Evolutionary conservation across 352 stramenopile genomes (phyloP).

Genomic region (Phytophthora litchii): DNA sequence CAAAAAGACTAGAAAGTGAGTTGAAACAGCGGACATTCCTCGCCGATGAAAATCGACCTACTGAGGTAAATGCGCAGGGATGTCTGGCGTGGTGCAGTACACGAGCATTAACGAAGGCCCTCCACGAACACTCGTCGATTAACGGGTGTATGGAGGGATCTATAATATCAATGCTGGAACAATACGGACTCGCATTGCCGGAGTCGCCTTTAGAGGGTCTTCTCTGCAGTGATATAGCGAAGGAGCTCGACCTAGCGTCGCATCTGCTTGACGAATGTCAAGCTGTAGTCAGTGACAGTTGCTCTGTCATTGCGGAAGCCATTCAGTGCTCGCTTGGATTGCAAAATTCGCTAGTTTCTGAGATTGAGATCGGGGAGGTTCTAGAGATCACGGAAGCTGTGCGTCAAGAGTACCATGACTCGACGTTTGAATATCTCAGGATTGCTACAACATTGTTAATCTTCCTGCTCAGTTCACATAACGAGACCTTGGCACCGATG

Average conservation of each 20-base stretch:
- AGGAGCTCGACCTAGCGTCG: conserved; percentile 26
- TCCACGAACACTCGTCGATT: conserved; percentile 26
- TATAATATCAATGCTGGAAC: conserved; percentile 36
- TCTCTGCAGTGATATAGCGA: conserved; percentile 30
- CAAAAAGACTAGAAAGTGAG: conserved; percentile 30
- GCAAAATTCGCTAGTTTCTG: conserved; percentile 47
- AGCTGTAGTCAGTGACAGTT: conserved; percentile 23
- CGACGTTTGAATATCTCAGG: conserved; percentile 41
- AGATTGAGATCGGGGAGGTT: conserved; percentile 46
- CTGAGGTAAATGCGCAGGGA: conserved; percentile 16
- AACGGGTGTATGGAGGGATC: conserved; percentile 29
- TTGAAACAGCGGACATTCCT: conserved; percentile 36
- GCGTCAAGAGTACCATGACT: conserved; percentile 31
- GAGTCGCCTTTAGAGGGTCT: conserved; percentile 25
- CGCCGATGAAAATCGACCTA: conserved; percentile 25
- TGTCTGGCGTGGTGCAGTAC: conserved; percentile 30
- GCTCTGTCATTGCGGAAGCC: conserved; percentile 16
- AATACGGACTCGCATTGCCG: conserved; percentile 32
- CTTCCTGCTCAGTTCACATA: conserved; percentile 14
- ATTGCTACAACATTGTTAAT: conserved; percentile 26
- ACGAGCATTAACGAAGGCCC: conserved; percentile 11
- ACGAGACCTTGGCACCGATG: neutral
- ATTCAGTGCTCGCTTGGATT: conserved; percentile 25
- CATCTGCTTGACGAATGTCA: conserved; percentile 30
- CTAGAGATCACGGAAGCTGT: conserved; percentile 37